A percentile compares a stretch with the other conserved stretches of the same genome.
Evolutionary conservation across 2,329 filamentous ascomycete species (phyloP).

Genomic region (Apiospora phragmitis): DNA sequence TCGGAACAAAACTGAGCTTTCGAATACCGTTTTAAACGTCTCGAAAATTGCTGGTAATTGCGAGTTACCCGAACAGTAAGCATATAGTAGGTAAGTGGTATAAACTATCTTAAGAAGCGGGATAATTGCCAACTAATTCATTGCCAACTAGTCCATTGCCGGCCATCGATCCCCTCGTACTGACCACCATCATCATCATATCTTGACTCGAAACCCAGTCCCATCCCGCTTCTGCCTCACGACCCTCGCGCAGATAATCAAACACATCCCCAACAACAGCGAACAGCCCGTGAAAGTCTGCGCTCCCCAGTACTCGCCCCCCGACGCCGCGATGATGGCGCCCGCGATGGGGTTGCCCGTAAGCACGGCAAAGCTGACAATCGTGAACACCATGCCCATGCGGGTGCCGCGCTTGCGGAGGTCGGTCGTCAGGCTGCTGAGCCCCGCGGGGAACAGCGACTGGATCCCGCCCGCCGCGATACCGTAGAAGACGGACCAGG

Average conservation of each 20-base stretch:
- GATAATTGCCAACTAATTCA: no score
- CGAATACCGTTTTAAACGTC: no score
- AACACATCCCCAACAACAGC: constrained; percentile 41
- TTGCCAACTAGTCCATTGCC: no score
- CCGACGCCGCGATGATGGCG: constrained; percentile 44
- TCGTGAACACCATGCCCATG: constrained; percentile 60
- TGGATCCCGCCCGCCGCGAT: constrained; percentile 65
- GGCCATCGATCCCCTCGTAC: background rate
- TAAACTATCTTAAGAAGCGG: no score
- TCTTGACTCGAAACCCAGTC: constrained; percentile 40
- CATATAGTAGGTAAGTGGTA: no score
- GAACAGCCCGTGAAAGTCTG: constrained; percentile 48
- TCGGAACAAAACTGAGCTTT: no score
- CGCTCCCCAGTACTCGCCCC: constrained; percentile 46
- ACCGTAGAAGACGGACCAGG: constrained; percentile 65
- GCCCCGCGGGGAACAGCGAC: constrained; percentile 63
- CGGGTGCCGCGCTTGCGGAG: constrained; percentile 50
- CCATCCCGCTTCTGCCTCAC: constrained; percentile 39
- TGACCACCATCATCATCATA: constrained; percentile 23
- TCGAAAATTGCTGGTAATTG: no score
- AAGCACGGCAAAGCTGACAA: constrained; percentile 54
- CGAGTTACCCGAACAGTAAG: no score
- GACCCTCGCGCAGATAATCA: constrained; percentile 40
- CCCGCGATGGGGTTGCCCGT: constrained; percentile 54
- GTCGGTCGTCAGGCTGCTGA: constrained; percentile 56